phyloP scores from a whole-genome alignment of 2,329 filamentous ascomycete species.

The Ilyonectria robusta region DNA sequence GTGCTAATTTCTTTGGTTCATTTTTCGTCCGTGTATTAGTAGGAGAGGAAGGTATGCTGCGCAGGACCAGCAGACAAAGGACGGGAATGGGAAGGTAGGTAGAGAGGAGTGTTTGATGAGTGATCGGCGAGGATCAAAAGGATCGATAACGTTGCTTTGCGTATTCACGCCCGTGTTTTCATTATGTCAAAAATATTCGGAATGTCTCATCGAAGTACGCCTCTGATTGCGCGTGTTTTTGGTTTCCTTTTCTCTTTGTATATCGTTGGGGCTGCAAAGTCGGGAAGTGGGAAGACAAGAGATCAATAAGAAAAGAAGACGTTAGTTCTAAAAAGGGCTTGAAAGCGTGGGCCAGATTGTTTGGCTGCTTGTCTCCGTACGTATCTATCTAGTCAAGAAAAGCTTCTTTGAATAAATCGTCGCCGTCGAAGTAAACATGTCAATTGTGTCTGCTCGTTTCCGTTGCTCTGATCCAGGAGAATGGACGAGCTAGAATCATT shows the following conservation, averaged over 20 bases:
- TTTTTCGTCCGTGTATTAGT: constrained; percentile 46
- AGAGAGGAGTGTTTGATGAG: constrained; percentile 13
- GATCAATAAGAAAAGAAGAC: constrained; percentile 9
- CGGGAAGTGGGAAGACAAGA: constrained; percentile 20
- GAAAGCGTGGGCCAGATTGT: constrained; percentile 17
- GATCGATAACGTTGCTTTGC: constrained; percentile 12
- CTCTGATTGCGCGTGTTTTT: constrained; percentile 3
- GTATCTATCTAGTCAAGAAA: background rate
- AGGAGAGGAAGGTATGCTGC: constrained; percentile 24
- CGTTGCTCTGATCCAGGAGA: too few relatives aligned
- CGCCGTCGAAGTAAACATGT: background rate
- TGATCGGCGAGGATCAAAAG: constrained; percentile 5
- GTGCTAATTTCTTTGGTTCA: constrained; percentile 28
- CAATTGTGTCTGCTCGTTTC: background rate
- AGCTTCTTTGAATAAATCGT: background rate
- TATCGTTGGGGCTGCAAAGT: constrained; percentile 35
- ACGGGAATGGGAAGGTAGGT: background rate
- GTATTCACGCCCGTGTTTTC: constrained; percentile 28
- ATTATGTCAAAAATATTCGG: constrained; percentile 36
- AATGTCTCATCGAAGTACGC: constrained; percentile 2
- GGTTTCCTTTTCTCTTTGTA: constrained; percentile 34
- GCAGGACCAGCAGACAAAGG: constrained; percentile 24
- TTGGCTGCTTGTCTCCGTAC: constrained; percentile 10
- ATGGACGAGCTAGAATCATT: too few relatives aligned
- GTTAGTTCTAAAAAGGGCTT: background rate